Percentiles rank a stretch among this genome's conserved stretches.
Evolutionary conservation across 495 filamentous ascomycete species (phyloP).

Genomic region (Podospora pseudoanserina): DNA sequence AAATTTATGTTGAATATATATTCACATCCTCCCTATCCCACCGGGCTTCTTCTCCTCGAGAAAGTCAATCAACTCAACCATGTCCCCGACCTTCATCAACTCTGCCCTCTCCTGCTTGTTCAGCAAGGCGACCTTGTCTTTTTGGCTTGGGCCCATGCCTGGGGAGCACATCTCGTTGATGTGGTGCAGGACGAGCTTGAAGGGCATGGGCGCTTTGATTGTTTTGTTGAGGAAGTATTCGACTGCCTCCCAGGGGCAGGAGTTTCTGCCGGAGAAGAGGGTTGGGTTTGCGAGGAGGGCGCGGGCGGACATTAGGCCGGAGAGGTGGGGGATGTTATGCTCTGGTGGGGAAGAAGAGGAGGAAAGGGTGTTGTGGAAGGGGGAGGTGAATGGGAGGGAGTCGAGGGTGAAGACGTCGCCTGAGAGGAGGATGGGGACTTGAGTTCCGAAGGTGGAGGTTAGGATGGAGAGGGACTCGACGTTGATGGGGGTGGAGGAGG

Average conservation of each 20-base stretch:
- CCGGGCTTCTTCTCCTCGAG: conserved; percentile 48
- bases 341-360: conserved; percentile 20
- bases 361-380: conserved; percentile 28
- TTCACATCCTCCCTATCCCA: conserved; percentile 14
- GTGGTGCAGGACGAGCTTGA: conserved; percentile 59
- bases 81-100: conserved; percentile 49
- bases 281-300: conserved; percentile 56
- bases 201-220: conserved; percentile 52
- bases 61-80: conserved; percentile 59
- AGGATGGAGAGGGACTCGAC: conserved; percentile 56
- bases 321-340: conserved; percentile 34
- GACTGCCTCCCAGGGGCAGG: conserved; percentile 58
- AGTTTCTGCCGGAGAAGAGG: conserved; percentile 52
- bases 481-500: conserved; percentile 54
- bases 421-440: conserved; percentile 56
- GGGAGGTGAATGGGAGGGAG: conserved; percentile 43
- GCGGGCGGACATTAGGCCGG: conserved; percentile 62
- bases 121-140: conserved; percentile 44
- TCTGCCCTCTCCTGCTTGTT: conserved; percentile 48
- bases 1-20: no score
- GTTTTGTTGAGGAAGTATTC: conserved; percentile 54
- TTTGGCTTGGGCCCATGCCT: conserved; percentile 37
- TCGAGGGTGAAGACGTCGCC: conserved; percentile 58
- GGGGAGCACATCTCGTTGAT: conserved; percentile 59
- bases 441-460: conserved; percentile 41